phyloP scores from a whole-genome alignment of 108 stramenopile genomes.

The Chaetoceros tenuissimus region DNA sequence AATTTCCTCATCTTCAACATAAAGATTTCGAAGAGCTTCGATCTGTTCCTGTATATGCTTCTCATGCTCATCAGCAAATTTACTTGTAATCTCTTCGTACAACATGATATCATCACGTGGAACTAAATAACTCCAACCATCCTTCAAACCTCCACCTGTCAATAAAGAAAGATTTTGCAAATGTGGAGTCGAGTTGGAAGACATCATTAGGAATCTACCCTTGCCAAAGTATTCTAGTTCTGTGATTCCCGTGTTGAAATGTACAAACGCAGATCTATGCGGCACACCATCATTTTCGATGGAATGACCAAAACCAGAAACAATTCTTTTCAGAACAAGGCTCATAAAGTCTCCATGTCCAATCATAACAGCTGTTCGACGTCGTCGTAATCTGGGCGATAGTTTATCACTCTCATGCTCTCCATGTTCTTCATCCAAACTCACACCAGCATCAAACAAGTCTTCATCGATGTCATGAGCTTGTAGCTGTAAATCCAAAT shows the following conservation, averaged over 20 bases:
- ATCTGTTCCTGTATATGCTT: slow-evolving; percentile 47
- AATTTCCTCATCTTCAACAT: slow-evolving; percentile 14
- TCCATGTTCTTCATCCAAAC: slow-evolving; percentile 48
- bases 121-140: slow-evolving; percentile 69
- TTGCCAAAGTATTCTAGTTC: slow-evolving; percentile 73
- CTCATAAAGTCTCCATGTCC: slow-evolving; percentile 78
- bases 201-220: slow-evolving; percentile 61
- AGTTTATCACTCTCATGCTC: slow-evolving; percentile 45
- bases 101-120: slow-evolving; percentile 32
- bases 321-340: slow-evolving; percentile 56
- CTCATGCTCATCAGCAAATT: slow-evolving; percentile 50
- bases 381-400: slow-evolving; percentile 21
- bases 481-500: slow-evolving; percentile 48
- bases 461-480: slow-evolving; percentile 10
- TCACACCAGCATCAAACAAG: slow-evolving; percentile 68
- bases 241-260: slow-evolving; percentile 70
- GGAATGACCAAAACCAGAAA: slow-evolving; percentile 59
- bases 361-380: slow-evolving; percentile 45
- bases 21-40: slow-evolving; percentile 38
- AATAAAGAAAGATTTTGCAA: slow-evolving; percentile 25
- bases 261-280: slow-evolving; percentile 63
- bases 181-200: slow-evolving; percentile 54
- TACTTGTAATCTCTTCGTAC: slow-evolving; percentile 36
- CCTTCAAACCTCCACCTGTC: slow-evolving; percentile 61
- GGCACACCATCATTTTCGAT: slow-evolving; percentile 47